Evolutionary conservation across 192 early-diverging fungal species (phyloP), one percentile per base, ranked within the genome.

Genomic region (Spizellomyces punctatus): DNA sequence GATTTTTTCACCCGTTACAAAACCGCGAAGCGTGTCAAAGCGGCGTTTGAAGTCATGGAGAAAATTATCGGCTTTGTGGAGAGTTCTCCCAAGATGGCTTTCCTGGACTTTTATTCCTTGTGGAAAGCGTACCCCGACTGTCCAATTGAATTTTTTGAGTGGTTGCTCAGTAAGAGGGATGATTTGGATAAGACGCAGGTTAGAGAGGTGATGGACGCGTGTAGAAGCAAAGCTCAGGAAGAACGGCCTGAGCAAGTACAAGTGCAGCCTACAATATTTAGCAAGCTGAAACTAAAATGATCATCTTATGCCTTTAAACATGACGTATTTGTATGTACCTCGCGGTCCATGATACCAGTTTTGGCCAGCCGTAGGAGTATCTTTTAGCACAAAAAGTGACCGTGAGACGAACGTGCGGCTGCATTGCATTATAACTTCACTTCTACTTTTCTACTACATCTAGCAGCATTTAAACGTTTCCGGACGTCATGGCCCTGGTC

Each of bases 101-200:
- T 91, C 73, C 79, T 99, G 67, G 94, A 98, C 79, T 98, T 95
- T 76, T 96, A 95, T 66, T 79, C 88, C 10, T 72, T 98, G 73
- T 93, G 91, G 83, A 92, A 95, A 66, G 83, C 90, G 69, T 99
- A 92, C 79, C 93, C 94, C 8, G 96, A 99, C 76, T 72, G 96
- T 49, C 95, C 95, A 6, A 69, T 97, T n/a, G 83, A 86, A 36
- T 90, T 96, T 79, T 86, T 98, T n/a, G 95, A 98, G 79, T 92
- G 95, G 75, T 82, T 98, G 43, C 77, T 98, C 60, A 74, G 79
- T 50, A 92, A 89, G 76, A 84, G 96, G 64, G 95, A 98, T 79
- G 96, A 99, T 76, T 78, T 98, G 74, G 94, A 98, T 54, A 91
- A 90, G 76, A 81, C 87, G 46, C 85, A 87, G 64, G 77, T 95